Evolutionary conservation across 2,329 filamentous ascomycete genomes (phyloP), one percentile per base, ranked within the genome.

Genomic region (Lomentospora prolificans): DNA sequence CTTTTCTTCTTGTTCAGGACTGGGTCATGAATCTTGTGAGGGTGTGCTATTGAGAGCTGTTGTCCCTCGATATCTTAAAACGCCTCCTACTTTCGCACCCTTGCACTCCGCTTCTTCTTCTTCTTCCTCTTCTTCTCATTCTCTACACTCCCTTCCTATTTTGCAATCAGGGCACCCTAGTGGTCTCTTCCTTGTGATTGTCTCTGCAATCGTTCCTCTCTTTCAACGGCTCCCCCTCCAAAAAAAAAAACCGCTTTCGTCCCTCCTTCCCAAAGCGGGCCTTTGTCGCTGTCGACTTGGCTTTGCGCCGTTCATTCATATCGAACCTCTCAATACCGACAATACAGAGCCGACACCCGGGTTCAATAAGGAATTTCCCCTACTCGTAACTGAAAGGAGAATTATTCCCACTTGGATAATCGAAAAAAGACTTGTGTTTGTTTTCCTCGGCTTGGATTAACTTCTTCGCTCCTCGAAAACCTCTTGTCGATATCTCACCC

Each of bases 251-350:
- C 12, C 31, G 24, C 33, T 50, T 48, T 52, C 30, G 27, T 57
- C 50, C 9, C 30, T 22, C 50, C 36, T 50, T 56, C 17, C 22
- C 19, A 46, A 44, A 44, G 12, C 52, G 14, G 41, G 44, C 44
- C 44, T 48, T 48, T 22, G 10, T 44, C 28, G 24, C 24, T n/a
- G 41, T 53, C 41, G 51, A 25, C 24, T 44, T 24, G 19, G 30
- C 50, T 57, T 51, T 48, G 50, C 22, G 50, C 52, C 41, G 39
- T 12, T 48, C 46, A 51, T 57, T 55, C 55, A 50, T 48, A 54
- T 39, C 31, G 46, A 33, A 33, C 30, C 12, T 33, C 30, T 33
- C 30, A 33, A 33, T 33, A 33, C 30, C 30, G 30, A 33, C 30
- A 33, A 33, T 33, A n/a, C 30, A 12, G 12, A 12, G 6, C 30